Evolutionary conservation across 2,329 filamentous ascomycete genomes (phyloP).

Genomic region (Trichoderma koningii): DNA sequence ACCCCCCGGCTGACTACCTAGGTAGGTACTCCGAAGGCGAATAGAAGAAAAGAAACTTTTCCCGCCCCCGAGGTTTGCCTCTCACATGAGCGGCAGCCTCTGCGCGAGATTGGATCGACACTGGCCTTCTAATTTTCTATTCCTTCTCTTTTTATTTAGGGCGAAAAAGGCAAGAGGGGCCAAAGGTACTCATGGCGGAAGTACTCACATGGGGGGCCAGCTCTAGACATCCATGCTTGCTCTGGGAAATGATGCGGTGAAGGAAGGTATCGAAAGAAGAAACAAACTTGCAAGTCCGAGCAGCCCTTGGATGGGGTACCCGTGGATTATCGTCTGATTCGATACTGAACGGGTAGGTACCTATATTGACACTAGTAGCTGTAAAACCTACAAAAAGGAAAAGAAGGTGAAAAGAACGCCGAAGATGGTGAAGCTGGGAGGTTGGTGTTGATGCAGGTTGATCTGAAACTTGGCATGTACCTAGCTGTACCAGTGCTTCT

Average conservation of each 20-base stretch:
- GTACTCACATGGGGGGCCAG: background rate
- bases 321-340: no score
- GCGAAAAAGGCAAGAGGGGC: constrained; percentile 1
- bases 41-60: no score
- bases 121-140: constrained; percentile 1
- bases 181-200: background rate
- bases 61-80: background rate
- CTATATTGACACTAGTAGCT: no score
- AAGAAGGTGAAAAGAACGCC: no score
- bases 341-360: no score
- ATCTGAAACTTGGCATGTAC: no score
- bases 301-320: background rate
- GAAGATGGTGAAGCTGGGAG: background rate
- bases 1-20: no score
- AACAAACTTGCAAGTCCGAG: background rate
- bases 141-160: background rate
- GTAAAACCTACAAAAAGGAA: background rate
- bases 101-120: constrained; percentile 27
- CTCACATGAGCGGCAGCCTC: constrained; percentile 26
- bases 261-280: background rate
- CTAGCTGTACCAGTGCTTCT: no score
- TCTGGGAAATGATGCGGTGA: constrained; percentile 25
- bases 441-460: background rate
- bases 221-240: constrained; percentile 12
- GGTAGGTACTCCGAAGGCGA: constrained; percentile 6